Conservation (phyloP, 192 early-diverging fungal species). For the Dissophora globulifera region DNA sequence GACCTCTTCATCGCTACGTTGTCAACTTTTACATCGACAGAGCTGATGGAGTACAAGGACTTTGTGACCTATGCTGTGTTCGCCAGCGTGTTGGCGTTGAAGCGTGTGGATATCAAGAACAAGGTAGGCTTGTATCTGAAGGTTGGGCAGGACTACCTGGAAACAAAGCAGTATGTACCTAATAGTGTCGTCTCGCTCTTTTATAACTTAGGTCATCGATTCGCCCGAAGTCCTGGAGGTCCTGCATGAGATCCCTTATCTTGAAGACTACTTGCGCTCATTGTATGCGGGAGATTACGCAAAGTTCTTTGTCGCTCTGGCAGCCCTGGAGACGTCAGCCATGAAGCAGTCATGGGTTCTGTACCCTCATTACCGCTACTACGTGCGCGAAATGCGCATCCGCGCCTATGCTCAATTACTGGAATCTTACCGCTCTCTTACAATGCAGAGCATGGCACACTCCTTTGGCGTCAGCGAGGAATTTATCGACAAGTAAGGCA, state of each 20-base stretch:
- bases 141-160: too few relatives aligned
- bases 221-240: constrained; percentile 98
- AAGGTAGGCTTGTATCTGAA: constrained; percentile 67
- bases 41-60: constrained; percentile 97
- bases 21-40: constrained; percentile 95
- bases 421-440: constrained; percentile 94
- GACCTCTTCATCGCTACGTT: constrained; percentile 93
- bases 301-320: constrained; percentile 91
- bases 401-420: constrained; percentile 94
- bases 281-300: constrained; percentile 94
- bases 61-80: constrained; percentile 96
- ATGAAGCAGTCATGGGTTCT: constrained; percentile 83
- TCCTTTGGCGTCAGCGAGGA: constrained; percentile 96
- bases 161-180: too few relatives aligned
- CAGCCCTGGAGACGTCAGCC: constrained; percentile 80
- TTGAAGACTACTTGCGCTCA: constrained; percentile 85
- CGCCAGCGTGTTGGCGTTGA: constrained; percentile 86
- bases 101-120: constrained; percentile 93
- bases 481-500: constrained; percentile 88
- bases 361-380: constrained; percentile 90
- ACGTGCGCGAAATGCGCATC: constrained; percentile 99
- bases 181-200: too few relatives aligned
- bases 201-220: constrained; percentile 91
- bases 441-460: constrained; percentile 95
- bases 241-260: constrained; percentile 86